A percentile compares a stretch with the other conserved stretches of the same genome.
These are phyloP conservation scores for Mayamaea pseudoterrestris DNA, from an alignment of 108 stramenopile species.

Conservation along the genomic window DNA sequence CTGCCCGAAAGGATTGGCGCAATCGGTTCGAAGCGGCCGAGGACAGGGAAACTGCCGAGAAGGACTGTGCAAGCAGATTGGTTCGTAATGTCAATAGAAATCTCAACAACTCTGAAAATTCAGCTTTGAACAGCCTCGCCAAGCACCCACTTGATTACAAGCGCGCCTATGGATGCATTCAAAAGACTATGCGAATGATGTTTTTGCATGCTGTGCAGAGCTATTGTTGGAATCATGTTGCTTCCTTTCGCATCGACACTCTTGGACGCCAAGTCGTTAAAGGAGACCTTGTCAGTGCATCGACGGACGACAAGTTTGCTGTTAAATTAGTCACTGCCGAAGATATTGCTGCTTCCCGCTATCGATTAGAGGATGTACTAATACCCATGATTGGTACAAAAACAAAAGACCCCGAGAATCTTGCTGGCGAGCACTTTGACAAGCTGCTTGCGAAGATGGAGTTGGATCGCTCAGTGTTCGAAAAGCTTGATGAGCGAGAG, in stretches of 20 bases:
- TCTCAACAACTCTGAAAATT: slow-evolving; percentile 53
- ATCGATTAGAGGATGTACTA: slow-evolving; percentile 69
- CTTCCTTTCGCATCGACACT: slow-evolving; percentile 34
- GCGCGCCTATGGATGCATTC: slow-evolving; percentile 62
- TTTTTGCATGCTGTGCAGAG: slow-evolving; percentile 75
- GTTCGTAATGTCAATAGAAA: slow-evolving; percentile 37
- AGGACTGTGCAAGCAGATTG: slow-evolving; percentile 35
- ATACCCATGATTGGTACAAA: slow-evolving; percentile 73
- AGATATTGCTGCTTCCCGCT: slow-evolving; percentile 39
- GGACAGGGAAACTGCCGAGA: slow-evolving; percentile 22
- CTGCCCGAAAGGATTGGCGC: slow-evolving; percentile 55
- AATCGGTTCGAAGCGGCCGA: slow-evolving; percentile 40
- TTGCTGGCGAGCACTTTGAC: slow-evolving; percentile 30
- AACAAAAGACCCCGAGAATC: slow-evolving; percentile 42
- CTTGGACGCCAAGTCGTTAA: slow-evolving; percentile 28
- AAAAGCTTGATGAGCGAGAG: slow-evolving; percentile 30
- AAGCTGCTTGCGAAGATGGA: slow-evolving; percentile 34
- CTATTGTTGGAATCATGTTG: slow-evolving; percentile 46
- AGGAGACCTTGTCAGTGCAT: slow-evolving; percentile 71
- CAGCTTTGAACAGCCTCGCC: slow-evolving; percentile 44
- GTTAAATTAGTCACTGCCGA: slow-evolving; percentile 29
- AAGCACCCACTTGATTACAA: slow-evolving; percentile 69
- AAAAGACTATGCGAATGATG: slow-evolving; percentile 78
- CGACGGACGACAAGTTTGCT: slow-evolving; percentile 39
- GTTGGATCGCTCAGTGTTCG: too few species aligned